Evolutionary conservation across 208 protist genomes (phyloP), one percentile per base, ranked within the genome.

Genomic region (Balamuthia mandrillaris): DNA sequence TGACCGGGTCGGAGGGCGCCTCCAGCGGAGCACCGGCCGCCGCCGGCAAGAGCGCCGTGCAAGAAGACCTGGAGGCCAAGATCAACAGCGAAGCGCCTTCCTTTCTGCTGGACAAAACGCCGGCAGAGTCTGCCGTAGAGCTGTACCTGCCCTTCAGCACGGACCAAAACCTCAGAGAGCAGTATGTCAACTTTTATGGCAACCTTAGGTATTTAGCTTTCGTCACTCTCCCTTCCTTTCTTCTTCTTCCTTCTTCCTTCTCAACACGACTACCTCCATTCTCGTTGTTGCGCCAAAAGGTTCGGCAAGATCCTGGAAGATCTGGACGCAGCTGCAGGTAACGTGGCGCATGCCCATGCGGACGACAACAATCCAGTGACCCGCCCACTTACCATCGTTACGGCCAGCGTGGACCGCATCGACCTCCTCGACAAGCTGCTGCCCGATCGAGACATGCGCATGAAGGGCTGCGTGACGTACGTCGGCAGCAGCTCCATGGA

Each of bases 111-210:
- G 77, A 65, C 54, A 65, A 70, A 39, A 44, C 27, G 6, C 77
- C 52, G 2, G 49, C 16, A 21, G 77, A 70, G 42, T 84, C 60
- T 27, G 56, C 77, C 77, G 3, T 47, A 68, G 58, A 74, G 58
- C 60, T 85, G 24, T 0, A 60, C 18, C 24, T 85, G 29, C 79
- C 79, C 27, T 85, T 85, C 60, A 63, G 79, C 27, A 77, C 21
- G 24, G 79, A 85, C 9, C 60, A 60, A 42, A 45, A 31, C 6
- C 41, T 85, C 35, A 54, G 79, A 5, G 79, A 85, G 60, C 79
- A 85, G 60, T 85, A 85, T 51, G 52, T 85, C 63, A 85, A 70
- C 45, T 63, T 65, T 37, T 85, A 85, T 33, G 79, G 79, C 61
- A 74, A 58, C 79, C 79, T 85, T 9, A 33, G 63, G 61, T 70